Percentiles rank a stretch among this genome's conserved stretches.
These are phyloP conservation scores for Aegilops umbellulata DNA, from an alignment of 176 grass and related monocot genomes.

Conservation along the genomic window DNA sequence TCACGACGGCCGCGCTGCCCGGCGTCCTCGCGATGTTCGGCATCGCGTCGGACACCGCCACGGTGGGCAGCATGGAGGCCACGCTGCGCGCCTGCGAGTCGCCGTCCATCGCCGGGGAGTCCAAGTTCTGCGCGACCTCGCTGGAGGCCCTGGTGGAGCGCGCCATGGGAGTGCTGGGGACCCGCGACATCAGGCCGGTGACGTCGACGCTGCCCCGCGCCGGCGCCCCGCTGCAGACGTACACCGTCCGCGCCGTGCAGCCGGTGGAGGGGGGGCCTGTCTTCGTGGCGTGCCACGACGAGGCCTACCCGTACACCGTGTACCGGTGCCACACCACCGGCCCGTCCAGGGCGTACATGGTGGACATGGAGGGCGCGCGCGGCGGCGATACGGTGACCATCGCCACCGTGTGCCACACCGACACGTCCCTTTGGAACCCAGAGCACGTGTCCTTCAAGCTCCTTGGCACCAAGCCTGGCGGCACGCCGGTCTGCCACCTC, in stretches of 20 bases:
- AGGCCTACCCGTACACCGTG: constrained; percentile 48
- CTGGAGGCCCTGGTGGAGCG: constrained; percentile 39
- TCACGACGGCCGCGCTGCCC: constrained; percentile 26
- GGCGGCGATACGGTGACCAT: neutral
- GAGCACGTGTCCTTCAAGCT: constrained; percentile 56
- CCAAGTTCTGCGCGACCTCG: constrained; percentile 50
- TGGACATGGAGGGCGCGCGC: constrained; percentile 34
- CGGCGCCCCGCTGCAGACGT: constrained; percentile 18
- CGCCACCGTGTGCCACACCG: constrained; percentile 48
- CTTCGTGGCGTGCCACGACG: constrained; percentile 53
- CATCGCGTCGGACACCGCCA: neutral
- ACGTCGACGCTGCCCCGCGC: constrained; percentile 34
- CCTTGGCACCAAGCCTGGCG: constrained; percentile 43
- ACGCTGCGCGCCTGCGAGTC: constrained; percentile 34
- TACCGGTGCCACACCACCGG: constrained; percentile 53
- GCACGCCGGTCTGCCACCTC: constrained; percentile 43
- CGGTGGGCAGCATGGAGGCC: constrained; percentile 5
- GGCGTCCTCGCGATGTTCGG: neutral
- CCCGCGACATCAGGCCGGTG: constrained; percentile 16
- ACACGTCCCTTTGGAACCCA: constrained; percentile 46
- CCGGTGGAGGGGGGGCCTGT: neutral
- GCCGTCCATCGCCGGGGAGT: neutral
- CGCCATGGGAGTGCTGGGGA: constrained; percentile 35
- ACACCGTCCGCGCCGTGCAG: constrained; percentile 24
- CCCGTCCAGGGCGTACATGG: constrained; percentile 40